Evolutionary conservation across 2,329 filamentous ascomycete species (phyloP).

Genomic region (Xylaria arbuscula): DNA sequence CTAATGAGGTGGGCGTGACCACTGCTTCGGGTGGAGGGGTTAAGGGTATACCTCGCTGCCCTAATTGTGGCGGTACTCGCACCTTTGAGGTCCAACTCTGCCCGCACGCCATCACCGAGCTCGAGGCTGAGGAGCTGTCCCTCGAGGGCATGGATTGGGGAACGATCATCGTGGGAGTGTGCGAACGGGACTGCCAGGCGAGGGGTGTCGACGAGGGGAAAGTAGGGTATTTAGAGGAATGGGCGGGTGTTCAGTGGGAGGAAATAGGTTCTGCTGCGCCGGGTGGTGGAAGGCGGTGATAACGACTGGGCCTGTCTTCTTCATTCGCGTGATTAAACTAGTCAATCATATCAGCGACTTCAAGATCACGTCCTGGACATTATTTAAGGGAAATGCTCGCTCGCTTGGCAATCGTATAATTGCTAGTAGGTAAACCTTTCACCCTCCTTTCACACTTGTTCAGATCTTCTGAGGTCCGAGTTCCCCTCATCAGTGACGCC

Average conservation of each 20-base stretch:
- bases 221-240: conserved; percentile 89
- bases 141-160: conserved; percentile 96
- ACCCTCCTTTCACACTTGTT: not conserved
- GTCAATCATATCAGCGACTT: not conserved
- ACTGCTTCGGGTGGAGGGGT: conserved; percentile 43
- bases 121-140: conserved; percentile 80
- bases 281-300: conserved; percentile 28
- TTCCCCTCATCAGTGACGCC: too few relatives aligned
- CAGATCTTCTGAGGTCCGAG: not conserved
- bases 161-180: conserved; percentile 88
- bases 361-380: not conserved
- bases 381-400: not conserved
- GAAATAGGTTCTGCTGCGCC: conserved; percentile 61
- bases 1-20: conserved; percentile 39
- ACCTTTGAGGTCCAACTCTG: conserved; percentile 94
- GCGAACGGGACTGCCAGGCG: conserved; percentile 79
- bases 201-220: conserved; percentile 67
- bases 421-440: not conserved
- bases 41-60: conserved; percentile 76
- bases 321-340: not conserved
- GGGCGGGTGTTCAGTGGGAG: conserved; percentile 99
- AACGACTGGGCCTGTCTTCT: not conserved
- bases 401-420: not conserved
- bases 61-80: conserved; percentile 77
- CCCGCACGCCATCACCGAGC: conserved; percentile 87